Percentiles rank a stretch among this genome's conserved stretches.
These are phyloP conservation scores for Ganoderma multipileum DNA, from an alignment of 1,284 basidiomycete genomes.

Conservation along the genomic window DNA sequence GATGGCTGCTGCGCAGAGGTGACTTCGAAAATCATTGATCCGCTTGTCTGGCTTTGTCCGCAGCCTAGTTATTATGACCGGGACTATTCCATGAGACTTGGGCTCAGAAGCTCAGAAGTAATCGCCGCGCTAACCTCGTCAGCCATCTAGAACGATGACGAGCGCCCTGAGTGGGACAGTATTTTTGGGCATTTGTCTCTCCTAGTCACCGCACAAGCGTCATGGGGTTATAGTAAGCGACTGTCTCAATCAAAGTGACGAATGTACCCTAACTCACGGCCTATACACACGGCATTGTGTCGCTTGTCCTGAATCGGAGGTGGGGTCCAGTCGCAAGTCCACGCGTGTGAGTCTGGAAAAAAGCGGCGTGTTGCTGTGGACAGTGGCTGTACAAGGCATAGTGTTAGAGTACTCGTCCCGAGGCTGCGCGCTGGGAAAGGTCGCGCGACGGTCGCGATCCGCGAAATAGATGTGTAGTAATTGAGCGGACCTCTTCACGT, in stretches of 20 bases:
- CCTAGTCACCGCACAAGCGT: neutral
- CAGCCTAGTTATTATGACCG: neutral
- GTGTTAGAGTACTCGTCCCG: neutral
- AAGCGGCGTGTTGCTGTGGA: neutral
- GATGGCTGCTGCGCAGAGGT: neutral
- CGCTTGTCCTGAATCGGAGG: neutral
- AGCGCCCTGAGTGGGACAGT: neutral
- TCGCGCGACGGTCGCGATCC: neutral
- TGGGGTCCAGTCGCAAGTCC: neutral
- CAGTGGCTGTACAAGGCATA: neutral
- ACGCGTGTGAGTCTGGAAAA: neutral
- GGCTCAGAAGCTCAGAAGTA: neutral
- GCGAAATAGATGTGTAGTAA: neutral
- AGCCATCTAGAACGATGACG: neutral
- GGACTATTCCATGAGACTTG: neutral
- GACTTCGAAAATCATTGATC: neutral
- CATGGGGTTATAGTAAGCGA: neutral
- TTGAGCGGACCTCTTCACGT: neutral
- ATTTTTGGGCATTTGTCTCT: neutral
- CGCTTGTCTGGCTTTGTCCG: neutral
- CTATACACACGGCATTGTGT: neutral
- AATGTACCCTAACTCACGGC: neutral
- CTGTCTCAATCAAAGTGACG: neutral
- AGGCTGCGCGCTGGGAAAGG: neutral
- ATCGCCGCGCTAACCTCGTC: neutral